These are phyloP conservation scores for Talaromyces sp. DNA, from an alignment of 2,329 filamentous ascomycete species.

Conservation along the genomic window DNA sequence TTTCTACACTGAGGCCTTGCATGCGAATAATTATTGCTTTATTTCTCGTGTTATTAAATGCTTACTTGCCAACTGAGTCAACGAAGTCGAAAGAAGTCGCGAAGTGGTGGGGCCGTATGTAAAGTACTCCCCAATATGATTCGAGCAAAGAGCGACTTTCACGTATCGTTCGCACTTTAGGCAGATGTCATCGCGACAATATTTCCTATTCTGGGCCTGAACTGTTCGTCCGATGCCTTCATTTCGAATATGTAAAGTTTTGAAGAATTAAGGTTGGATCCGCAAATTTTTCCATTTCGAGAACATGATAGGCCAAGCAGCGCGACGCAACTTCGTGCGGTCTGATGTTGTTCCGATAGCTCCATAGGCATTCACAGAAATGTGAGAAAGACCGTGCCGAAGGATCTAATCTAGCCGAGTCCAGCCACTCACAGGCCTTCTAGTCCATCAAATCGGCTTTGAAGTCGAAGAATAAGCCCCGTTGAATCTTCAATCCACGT, in stretches of 20 bases:
- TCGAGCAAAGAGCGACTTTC: background rate
- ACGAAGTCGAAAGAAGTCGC: background rate
- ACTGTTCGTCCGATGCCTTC: background rate
- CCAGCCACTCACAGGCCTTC: background rate
- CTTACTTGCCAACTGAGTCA: background rate
- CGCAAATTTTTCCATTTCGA: background rate
- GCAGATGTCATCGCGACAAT: background rate
- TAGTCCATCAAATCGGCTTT: background rate
- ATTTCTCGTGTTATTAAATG: background rate
- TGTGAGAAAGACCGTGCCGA: background rate
- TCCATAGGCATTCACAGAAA: background rate
- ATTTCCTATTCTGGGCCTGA: background rate
- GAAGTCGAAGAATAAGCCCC: background rate
- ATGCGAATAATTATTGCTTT: background rate
- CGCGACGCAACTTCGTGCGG: background rate
- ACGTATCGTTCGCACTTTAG: background rate
- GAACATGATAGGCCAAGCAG: background rate
- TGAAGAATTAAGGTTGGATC: background rate
- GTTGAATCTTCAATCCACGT: background rate
- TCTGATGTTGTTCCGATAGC: conserved; percentile 8
- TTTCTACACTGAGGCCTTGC: background rate
- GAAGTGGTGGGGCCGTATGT: background rate
- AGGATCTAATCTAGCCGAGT: conserved; percentile 1
- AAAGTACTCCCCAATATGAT: background rate
- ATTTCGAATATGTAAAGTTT: background rate